Conservation (phyloP, 805 yeast species). For the Candida coleopterorum region DNA sequence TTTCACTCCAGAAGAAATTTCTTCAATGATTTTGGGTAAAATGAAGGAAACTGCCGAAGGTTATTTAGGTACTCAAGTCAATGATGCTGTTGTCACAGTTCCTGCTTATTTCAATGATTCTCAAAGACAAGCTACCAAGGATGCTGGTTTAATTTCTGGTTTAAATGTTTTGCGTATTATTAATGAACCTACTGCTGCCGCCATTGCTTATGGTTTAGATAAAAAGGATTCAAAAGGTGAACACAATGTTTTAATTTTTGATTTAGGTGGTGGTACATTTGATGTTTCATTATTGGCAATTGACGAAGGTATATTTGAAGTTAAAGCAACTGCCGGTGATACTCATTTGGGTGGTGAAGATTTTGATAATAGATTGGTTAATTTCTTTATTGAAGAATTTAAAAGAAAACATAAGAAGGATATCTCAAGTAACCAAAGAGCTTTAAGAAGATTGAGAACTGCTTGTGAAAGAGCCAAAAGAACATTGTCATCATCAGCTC, state of each 20-base stretch:
- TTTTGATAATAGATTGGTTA: slow-evolving; percentile 84
- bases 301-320: slow-evolving; percentile 91
- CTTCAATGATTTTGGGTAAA: slow-evolving; percentile 86
- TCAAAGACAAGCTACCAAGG: slow-evolving; percentile 42
- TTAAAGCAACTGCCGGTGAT: slow-evolving; percentile 92
- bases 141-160: slow-evolving; percentile 44
- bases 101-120: slow-evolving; percentile 43
- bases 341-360: slow-evolving; percentile 98
- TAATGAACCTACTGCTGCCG: slow-evolving; percentile 44
- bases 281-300: slow-evolving; percentile 86
- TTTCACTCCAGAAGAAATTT: slow-evolving; percentile 92
- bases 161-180: slow-evolving; percentile 40
- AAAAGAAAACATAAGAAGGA: slow-evolving; percentile 92
- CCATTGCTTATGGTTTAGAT: slow-evolving; percentile 43
- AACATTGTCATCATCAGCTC: slow-evolving; percentile 90
- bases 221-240: slow-evolving; percentile 52
- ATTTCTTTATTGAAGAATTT: slow-evolving; percentile 86
- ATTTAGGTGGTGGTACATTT: slow-evolving; percentile 97
- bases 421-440: slow-evolving; percentile 73
- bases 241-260: slow-evolving; percentile 87
- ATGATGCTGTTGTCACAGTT: slow-evolving; percentile 43
- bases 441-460: slow-evolving; percentile 90
- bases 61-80: slow-evolving; percentile 77
- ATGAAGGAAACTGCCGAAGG: slow-evolving; percentile 95
- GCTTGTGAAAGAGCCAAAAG: slow-evolving; percentile 99